Conservation (phyloP, 164 flowering plant genomes). For the Stephania cephalantha region DNA sequence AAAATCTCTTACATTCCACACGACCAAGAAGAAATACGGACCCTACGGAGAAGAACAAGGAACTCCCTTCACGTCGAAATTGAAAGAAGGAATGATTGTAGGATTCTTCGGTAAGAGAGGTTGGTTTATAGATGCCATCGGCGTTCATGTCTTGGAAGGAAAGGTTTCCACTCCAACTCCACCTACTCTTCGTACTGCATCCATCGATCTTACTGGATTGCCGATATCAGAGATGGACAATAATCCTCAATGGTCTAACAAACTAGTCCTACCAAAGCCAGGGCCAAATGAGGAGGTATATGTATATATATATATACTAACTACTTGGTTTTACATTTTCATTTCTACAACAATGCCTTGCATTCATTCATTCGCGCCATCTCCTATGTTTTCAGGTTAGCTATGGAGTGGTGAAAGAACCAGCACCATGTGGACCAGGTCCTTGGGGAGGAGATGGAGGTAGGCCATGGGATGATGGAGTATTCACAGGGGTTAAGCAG, state of each 20-base stretch:
- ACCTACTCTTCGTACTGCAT: conserved; percentile 11
- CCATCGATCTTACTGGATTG: conserved; percentile 7
- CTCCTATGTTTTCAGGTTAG: conserved; percentile 24
- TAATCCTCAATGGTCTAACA: conserved; percentile 42
- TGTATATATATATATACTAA: no score
- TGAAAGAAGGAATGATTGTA: conserved; percentile 50
- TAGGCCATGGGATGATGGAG: conserved; percentile 84
- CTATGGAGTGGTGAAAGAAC: conserved; percentile 47
- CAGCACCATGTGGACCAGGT: conserved; percentile 59
- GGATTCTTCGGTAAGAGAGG: conserved; percentile 82
- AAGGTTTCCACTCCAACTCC: conserved; percentile 24
- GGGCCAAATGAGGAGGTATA: conserved; percentile 46
- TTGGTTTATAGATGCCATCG: conserved; percentile 59
- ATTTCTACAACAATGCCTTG: not conserved
- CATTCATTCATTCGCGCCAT: not conserved
- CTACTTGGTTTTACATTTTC: not conserved
- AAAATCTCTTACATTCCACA: conserved; percentile 69
- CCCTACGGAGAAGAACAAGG: conserved; percentile 86
- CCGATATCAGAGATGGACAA: conserved; percentile 26
- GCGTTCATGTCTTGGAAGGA: conserved; percentile 63
- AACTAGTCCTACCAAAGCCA: conserved; percentile 28
- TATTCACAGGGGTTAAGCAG: conserved; percentile 60
- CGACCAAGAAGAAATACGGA: conserved; percentile 59
- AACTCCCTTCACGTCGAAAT: conserved; percentile 36
- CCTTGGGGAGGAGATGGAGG: conserved; percentile 97